Percentiles rank a stretch among this genome's conserved stretches.
These are phyloP conservation scores for Auxenochlorella pyrenoidosa DNA, from an alignment of 139 green algal genomes.

Conservation along the genomic window DNA sequence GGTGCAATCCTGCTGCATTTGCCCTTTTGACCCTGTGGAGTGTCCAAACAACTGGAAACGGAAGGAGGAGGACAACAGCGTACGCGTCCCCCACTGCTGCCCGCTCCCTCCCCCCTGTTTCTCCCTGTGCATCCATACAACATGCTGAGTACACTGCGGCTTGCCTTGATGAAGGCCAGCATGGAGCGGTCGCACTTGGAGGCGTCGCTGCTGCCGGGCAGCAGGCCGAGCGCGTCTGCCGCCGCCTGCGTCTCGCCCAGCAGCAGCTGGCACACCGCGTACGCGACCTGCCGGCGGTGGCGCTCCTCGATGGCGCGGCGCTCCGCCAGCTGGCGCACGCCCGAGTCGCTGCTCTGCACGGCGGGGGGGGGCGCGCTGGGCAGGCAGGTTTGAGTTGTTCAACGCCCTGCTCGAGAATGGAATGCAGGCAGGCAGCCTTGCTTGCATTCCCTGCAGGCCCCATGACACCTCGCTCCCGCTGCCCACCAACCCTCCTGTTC, in stretches of 20 bases:
- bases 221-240: slow-evolving; percentile 42
- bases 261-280: slow-evolving; percentile 45
- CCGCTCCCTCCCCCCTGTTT: not conserved
- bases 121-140: too few species aligned
- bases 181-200: slow-evolving; percentile 45
- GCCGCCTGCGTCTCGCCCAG: slow-evolving; percentile 47
- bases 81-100: not conserved
- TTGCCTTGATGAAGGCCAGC: slow-evolving; percentile 46
- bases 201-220: not conserved
- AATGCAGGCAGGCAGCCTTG: not conserved
- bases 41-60: not conserved
- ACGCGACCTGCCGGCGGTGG: slow-evolving; percentile 43
- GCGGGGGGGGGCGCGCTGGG: too few species aligned
- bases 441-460: not conserved
- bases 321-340: slow-evolving; percentile 19
- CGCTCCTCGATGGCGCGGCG: slow-evolving; percentile 40
- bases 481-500: not conserved
- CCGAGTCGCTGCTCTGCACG: slow-evolving; percentile 15
- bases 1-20: too few species aligned
- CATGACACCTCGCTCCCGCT: too few species aligned
- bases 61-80: not conserved
- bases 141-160: not conserved
- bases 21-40: too few species aligned
- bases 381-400: too few species aligned
- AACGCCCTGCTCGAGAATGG: too few species aligned